These are phyloP conservation scores for Suillus weaverae DNA, from an alignment of 768 basidiomycete species.

Conservation along the genomic window DNA sequence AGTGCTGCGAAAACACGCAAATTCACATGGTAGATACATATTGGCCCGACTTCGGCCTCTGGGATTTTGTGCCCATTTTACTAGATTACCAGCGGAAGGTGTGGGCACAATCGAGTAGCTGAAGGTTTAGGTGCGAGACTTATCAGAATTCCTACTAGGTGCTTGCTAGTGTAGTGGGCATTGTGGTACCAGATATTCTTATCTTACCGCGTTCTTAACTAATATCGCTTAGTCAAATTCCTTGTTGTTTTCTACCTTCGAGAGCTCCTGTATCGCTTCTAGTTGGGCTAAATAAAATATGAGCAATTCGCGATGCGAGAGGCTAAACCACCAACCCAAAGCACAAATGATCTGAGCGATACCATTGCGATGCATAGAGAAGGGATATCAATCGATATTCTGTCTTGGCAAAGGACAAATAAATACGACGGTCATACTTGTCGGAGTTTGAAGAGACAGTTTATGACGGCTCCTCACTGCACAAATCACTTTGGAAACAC, in stretches of 20 bases:
- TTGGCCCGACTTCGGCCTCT: slow-evolving; percentile 93
- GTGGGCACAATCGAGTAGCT: slow-evolving; percentile 43
- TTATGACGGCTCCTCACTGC: no score
- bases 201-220: background rate
- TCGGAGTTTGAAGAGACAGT: no score
- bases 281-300: background rate
- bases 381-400: background rate
- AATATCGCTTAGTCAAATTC: background rate
- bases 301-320: background rate
- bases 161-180: background rate
- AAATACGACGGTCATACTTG: no score
- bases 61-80: slow-evolving; percentile 84
- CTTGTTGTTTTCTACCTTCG: background rate
- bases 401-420: background rate
- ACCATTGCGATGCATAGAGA: no score
- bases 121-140: slow-evolving; percentile 37
- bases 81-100: slow-evolving; percentile 77
- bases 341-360: no score
- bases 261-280: background rate
- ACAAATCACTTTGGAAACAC: background rate
- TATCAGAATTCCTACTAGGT: slow-evolving; percentile 19
- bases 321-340: background rate
- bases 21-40: slow-evolving; percentile 81
- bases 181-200: background rate
- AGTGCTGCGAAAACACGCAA: slow-evolving; percentile 84